Evolutionary conservation across 768 basidiomycete species (phyloP).

Genomic region (Tulasnella sp.): DNA sequence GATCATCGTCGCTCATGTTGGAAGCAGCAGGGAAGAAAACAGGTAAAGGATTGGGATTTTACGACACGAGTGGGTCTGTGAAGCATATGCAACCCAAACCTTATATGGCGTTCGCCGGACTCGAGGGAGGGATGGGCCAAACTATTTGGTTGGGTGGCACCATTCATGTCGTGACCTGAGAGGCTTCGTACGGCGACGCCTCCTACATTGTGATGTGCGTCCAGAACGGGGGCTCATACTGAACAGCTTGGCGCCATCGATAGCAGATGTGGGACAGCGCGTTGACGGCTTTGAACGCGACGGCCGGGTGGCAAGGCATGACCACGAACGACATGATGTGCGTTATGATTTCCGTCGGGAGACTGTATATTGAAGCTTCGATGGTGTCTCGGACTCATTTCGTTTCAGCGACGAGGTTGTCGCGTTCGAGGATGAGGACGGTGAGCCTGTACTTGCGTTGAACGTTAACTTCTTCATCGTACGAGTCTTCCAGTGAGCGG

Average conservation of each 20-base stretch:
- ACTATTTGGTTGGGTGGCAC: too few relatives aligned
- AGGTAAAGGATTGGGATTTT: too few relatives aligned
- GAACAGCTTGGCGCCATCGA: neutral
- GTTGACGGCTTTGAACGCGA: neutral
- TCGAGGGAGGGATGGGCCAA: too few relatives aligned
- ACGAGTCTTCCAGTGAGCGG: neutral
- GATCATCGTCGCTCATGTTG: too few relatives aligned
- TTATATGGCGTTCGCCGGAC: too few relatives aligned
- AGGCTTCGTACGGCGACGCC: neutral
- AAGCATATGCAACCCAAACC: too few relatives aligned
- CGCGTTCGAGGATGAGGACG: neutral
- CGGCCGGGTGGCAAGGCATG: neutral
- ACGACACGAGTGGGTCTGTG: too few relatives aligned
- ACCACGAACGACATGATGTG: neutral
- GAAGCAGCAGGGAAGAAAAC: too few relatives aligned
- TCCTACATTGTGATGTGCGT: constrained; percentile 10
- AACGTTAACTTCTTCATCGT: neutral
- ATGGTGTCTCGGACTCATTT: neutral
- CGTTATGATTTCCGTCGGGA: constrained; percentile 3
- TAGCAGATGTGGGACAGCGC: constrained; percentile 5
- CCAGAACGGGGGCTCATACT: constrained; percentile 4
- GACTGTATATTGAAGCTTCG: neutral
- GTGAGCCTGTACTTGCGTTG: neutral
- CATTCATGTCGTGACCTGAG: too few relatives aligned
- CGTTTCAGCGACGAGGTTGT: neutral